Conservation (phyloP, 1,284 basidiomycete genomes). For the Sporisorium scitamineum region DNA sequence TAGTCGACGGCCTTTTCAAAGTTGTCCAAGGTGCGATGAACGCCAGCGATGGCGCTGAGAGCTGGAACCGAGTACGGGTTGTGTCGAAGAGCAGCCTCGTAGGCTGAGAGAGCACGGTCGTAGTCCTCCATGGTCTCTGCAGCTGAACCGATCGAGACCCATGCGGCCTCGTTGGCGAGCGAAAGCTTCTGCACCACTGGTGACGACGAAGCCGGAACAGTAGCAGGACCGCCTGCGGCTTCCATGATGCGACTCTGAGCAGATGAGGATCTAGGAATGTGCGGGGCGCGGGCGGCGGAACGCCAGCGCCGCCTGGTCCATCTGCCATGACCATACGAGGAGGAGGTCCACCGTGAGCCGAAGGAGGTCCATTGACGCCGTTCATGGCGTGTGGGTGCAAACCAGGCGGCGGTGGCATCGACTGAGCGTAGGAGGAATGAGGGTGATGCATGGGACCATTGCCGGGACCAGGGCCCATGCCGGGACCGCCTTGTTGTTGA, state of each 20-base stretch:
- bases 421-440: conserved; percentile 45
- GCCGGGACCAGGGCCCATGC: conserved; percentile 31
- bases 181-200: conserved; percentile 59
- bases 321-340: conserved; percentile 51
- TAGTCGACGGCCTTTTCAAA: conserved; percentile 85
- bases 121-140: conserved; percentile 68
- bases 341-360: conserved; percentile 26
- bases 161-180: conserved; percentile 63
- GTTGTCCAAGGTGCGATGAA: conserved; percentile 65
- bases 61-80: conserved; percentile 67
- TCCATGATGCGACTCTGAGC: conserved; percentile 52
- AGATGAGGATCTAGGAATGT: conserved; percentile 49
- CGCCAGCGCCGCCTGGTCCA: conserved; percentile 30
- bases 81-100: conserved; percentile 66
- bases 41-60: conserved; percentile 66
- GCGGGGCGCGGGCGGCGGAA: conserved; percentile 42
- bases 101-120: conserved; percentile 63
- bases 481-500: conserved; percentile 28
- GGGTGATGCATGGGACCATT: conserved; percentile 46
- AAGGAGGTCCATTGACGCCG: conserved; percentile 38
- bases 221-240: conserved; percentile 19
- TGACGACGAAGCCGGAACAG: conserved; percentile 28
- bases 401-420: conserved; percentile 49
- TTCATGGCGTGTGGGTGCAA: conserved; percentile 50
- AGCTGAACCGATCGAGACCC: conserved; percentile 63